Percentiles rank a stretch among this genome's conserved stretches.
Conservation (phyloP, 345 rosid genomes). For the Leavenworthia alabamica region DNA sequence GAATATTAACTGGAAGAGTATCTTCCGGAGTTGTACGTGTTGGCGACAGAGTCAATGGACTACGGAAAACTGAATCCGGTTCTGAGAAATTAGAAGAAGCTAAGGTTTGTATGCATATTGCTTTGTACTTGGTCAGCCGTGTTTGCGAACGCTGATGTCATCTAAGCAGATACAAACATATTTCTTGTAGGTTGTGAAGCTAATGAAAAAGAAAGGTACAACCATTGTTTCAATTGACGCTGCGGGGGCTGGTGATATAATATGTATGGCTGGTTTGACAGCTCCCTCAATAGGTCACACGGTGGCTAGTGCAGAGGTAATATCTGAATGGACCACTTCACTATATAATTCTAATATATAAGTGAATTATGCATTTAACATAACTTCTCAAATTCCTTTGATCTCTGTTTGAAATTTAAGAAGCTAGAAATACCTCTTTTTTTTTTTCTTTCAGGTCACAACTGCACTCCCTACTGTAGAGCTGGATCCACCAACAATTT, state of each 20-base stretch:
- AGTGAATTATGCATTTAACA: neutral
- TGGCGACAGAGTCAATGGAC: slow-evolving; percentile 80
- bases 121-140: slow-evolving; percentile 10
- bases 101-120: slow-evolving; percentile 49
- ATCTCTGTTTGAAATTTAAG: slow-evolving; percentile 7
- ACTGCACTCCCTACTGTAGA: slow-evolving; percentile 73
- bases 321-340: neutral
- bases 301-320: slow-evolving; percentile 77
- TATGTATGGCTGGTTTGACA: slow-evolving; percentile 86
- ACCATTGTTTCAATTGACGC: slow-evolving; percentile 62
- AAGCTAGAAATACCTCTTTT: slow-evolving; percentile 14
- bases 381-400: neutral
- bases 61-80: slow-evolving; percentile 55
- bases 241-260: slow-evolving; percentile 95
- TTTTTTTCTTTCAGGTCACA: slow-evolving; percentile 48
- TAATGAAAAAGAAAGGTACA: slow-evolving; percentile 98
- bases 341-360: neutral
- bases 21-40: slow-evolving; percentile 64
- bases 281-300: slow-evolving; percentile 91
- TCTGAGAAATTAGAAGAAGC: slow-evolving; percentile 91
- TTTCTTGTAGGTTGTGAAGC: slow-evolving; percentile 65
- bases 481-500: slow-evolving; percentile 97
- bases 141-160: slow-evolving; percentile 2
- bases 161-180: slow-evolving; percentile 16
- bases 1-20: slow-evolving; percentile 89